Base-by-base conservation (phyloP, 345 rosid genomes). In the Jatropha curcas region DNA sequence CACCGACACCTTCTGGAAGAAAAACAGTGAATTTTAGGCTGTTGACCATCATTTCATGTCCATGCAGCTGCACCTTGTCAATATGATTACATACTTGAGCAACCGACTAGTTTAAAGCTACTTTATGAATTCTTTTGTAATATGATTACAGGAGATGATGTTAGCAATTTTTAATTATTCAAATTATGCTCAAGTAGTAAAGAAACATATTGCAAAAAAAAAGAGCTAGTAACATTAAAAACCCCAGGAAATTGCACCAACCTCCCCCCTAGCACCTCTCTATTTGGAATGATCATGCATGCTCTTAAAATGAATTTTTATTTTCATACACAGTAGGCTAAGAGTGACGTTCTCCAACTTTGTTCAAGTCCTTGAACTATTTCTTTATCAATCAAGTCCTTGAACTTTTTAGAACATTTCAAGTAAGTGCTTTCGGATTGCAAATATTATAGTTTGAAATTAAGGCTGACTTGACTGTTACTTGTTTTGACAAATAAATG, bases 21-120 rank as follows among this genome's bases (percentile, higher is more conserved):
- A 39, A 45, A 55, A 50, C 20, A 9, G 5, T 37, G 34, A 65
- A 4, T 45, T 65, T 65, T 25, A 65, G 10, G 28, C n/a, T 35
- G 46, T n/a, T 34, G 45, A 2, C 28, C 46, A 61, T 61, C 66
- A 28, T 61, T 20, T 58, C 66, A 61, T n/a, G 66, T 13, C 33
- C 41, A 31, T 60, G 24, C 4, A 5, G 64, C 64, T 33, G 61
- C 39, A 7, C 37, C 39, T 30, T 59, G 11, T 59, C 35, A 17
- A 16, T 30, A 59, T 33, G 58, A 53, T 53, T 22, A n/a, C 27
- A n/a, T 53, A 30, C 58, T 53, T 5, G 58, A n/a, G 8, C 24
- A 30, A 22, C 28, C 12, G 24, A 53, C 28, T 53, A 22, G 24
- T 46, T 3, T 46, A 46, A 12, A 14, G 20, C 20, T 16, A 46